phyloP scores from a whole-genome alignment of 148 eudicot species.

The Spergularia marina region DNA sequence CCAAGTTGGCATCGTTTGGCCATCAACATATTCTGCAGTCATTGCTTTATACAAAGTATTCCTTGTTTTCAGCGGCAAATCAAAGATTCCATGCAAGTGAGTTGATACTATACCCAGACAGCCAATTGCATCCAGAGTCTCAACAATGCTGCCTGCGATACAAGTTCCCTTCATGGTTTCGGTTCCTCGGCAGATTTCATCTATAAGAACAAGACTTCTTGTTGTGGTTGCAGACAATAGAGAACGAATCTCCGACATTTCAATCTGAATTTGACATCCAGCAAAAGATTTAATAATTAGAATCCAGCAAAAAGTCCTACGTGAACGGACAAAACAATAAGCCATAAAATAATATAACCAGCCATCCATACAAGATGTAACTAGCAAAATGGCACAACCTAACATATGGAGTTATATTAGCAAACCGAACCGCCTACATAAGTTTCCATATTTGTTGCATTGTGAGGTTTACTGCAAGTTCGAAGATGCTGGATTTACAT shows the following conservation, averaged over 20 bases:
- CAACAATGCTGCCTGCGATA: constrained; percentile 90
- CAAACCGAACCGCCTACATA: too few relatives aligned
- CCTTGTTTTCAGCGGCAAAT: constrained; percentile 62
- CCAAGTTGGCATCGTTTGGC: constrained; percentile 83
- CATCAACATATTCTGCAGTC: constrained; percentile 63
- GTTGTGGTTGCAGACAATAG: constrained; percentile 68
- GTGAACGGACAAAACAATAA: too few relatives aligned
- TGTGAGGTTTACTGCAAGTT: too few relatives aligned
- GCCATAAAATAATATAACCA: too few relatives aligned
- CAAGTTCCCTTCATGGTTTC: constrained; percentile 97
- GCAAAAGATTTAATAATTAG: constrained; percentile 1
- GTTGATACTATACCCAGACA: constrained; percentile 92
- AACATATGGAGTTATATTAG: too few relatives aligned
- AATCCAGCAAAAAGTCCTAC: too few relatives aligned
- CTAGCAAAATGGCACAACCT: too few relatives aligned
- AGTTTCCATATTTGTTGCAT: too few relatives aligned
- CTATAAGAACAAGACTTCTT: constrained; percentile 88
- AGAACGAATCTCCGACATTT: constrained; percentile 96
- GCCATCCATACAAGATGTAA: too few relatives aligned
- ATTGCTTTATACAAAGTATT: constrained; percentile 66
- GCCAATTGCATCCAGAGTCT: constrained; percentile 66
- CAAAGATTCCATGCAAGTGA: constrained; percentile 87
- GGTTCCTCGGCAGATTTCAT: constrained; percentile 96
- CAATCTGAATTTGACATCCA: constrained; percentile 49
- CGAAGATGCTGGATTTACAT: too few relatives aligned